Percentiles rank a stretch among this genome's conserved stretches.
phyloP scores from a whole-genome alignment of 768 basidiomycete species.

The Terana coerulea region DNA sequence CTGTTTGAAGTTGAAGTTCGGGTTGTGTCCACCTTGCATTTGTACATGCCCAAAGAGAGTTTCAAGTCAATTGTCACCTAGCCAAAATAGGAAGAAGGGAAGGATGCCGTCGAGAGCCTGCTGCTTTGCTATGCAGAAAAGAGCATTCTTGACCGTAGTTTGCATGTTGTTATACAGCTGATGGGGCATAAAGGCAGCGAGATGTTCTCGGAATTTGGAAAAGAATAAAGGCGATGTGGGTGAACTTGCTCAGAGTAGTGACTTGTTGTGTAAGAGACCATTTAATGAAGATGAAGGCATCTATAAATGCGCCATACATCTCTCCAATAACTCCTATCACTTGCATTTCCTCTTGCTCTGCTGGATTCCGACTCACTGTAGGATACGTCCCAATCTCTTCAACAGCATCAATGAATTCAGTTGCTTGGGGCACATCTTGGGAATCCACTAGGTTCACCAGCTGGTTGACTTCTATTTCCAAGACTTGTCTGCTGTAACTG shows the following conservation, averaged over 20 bases:
- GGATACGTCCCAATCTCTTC: slow-evolving; percentile 15
- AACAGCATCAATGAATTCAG: slow-evolving; percentile 25
- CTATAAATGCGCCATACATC: slow-evolving; percentile 17
- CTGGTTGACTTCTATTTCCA: slow-evolving; percentile 11
- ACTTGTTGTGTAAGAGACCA: slow-evolving; percentile 12
- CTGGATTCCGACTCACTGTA: slow-evolving; percentile 13
- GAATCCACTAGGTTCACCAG: slow-evolving; percentile 21
- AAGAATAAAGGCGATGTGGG: slow-evolving; percentile 10
- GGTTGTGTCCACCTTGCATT: slow-evolving; percentile 12
- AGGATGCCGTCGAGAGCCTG: slow-evolving; percentile 7
- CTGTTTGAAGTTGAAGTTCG: slow-evolving; percentile 14
- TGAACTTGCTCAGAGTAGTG: slow-evolving; percentile 11
- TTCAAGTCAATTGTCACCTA: slow-evolving; percentile 15
- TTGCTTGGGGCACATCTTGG: slow-evolving; percentile 21
- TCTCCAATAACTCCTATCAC: slow-evolving; percentile 27
- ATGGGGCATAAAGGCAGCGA: slow-evolving; percentile 10
- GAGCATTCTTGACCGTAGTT: slow-evolving; percentile 17
- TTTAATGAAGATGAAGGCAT: slow-evolving; percentile 2
- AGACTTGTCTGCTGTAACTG: slow-evolving; percentile 4
- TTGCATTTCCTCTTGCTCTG: slow-evolving; percentile 15
- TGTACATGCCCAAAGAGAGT: slow-evolving; percentile 11
- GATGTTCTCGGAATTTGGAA: slow-evolving; percentile 7
- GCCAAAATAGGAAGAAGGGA: slow-evolving; percentile 7
- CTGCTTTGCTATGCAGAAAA: slow-evolving; percentile 20
- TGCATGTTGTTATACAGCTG: slow-evolving; percentile 17